Evolutionary conservation across 768 basidiomycete species (phyloP).

Genomic region (Hygrophorus pudorinus): DNA sequence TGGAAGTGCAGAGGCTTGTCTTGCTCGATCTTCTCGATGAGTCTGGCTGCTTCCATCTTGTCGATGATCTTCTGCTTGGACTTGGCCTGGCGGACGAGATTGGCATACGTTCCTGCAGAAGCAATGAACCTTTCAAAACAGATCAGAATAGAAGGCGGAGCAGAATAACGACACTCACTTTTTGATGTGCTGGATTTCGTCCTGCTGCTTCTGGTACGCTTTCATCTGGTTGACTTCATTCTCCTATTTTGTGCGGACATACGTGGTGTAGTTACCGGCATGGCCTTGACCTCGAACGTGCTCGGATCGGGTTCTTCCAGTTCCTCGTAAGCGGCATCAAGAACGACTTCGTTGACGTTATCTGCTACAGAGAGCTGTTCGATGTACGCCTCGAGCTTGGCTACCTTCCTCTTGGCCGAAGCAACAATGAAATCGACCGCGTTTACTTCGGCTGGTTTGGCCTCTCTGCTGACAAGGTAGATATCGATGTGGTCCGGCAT

Average conservation of each 20-base stretch:
- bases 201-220: conserved; percentile 97
- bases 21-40: conserved; percentile 83
- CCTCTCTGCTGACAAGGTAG: conserved; percentile 93
- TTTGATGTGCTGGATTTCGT: conserved; percentile 97
- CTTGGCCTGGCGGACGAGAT: conserved; percentile 97
- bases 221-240: conserved; percentile 99
- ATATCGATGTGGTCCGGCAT: conserved; percentile 96
- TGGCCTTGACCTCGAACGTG: conserved; percentile 95
- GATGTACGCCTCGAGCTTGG: conserved; percentile 84
- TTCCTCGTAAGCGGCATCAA: conserved; percentile 89
- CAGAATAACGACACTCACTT: conserved; percentile 43
- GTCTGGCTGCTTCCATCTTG: conserved; percentile 99
- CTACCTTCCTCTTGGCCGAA: conserved; percentile 89
- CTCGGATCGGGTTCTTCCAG: conserved; percentile 93
- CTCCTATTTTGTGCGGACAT: conserved; percentile 90
- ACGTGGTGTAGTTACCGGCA: conserved; percentile 94
- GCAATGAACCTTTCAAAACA: conserved; percentile 72
- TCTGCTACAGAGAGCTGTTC: conserved; percentile 91
- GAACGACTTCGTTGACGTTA: conserved; percentile 74
- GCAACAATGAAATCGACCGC: conserved; percentile 96
- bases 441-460: conserved; percentile 89
- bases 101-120: conserved; percentile 99
- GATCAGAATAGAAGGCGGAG: conserved; percentile 4
- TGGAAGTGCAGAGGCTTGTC: conserved; percentile 75
- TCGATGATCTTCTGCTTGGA: conserved; percentile 99